A percentile compares a stretch with the other conserved stretches of the same genome.
Evolutionary conservation across 768 basidiomycete species (phyloP).

Genomic region (Nidularia sp.): DNA sequence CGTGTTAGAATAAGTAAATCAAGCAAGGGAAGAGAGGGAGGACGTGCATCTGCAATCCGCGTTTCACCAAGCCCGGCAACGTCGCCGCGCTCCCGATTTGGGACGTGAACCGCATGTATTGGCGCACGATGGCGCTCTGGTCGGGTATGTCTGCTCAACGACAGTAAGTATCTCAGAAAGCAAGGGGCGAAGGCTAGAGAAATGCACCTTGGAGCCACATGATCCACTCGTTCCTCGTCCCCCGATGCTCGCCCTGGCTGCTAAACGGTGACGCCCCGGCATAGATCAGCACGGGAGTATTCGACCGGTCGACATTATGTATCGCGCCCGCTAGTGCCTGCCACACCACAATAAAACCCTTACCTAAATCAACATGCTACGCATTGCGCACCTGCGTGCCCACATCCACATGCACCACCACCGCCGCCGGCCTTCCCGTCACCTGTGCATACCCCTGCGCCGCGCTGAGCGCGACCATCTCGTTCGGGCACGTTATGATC

Average conservation of each 20-base stretch:
- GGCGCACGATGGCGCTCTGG: constrained; percentile 65
- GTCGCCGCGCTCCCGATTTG: constrained; percentile 56
- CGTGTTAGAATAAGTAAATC: not conserved
- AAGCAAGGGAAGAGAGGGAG: not conserved
- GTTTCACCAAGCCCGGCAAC: constrained; percentile 43
- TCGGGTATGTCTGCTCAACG: constrained; percentile 55
- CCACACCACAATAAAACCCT: not conserved
- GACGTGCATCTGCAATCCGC: constrained; percentile 64
- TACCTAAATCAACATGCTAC: not conserved
- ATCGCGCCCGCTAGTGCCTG: constrained; percentile 68
- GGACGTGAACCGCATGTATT: constrained; percentile 68
- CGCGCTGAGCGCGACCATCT: constrained; percentile 71
- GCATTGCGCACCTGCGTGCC: constrained; percentile 50
- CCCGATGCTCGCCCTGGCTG: constrained; percentile 50
- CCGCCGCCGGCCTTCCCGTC: constrained; percentile 62
- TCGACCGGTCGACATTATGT: constrained; percentile 64
- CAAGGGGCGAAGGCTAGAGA: too few relatives aligned
- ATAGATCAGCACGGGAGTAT: constrained; percentile 65
- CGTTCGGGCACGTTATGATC: constrained; percentile 69
- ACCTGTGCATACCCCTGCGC: constrained; percentile 71
- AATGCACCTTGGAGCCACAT: constrained; percentile 64
- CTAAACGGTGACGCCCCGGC: constrained; percentile 68
- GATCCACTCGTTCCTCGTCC: constrained; percentile 69
- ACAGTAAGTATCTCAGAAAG: too few relatives aligned
- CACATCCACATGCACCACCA: constrained; percentile 73